Evolutionary conservation across 2,329 filamentous ascomycete species (phyloP).

Genomic region (Rachicladosporium sp.): DNA sequence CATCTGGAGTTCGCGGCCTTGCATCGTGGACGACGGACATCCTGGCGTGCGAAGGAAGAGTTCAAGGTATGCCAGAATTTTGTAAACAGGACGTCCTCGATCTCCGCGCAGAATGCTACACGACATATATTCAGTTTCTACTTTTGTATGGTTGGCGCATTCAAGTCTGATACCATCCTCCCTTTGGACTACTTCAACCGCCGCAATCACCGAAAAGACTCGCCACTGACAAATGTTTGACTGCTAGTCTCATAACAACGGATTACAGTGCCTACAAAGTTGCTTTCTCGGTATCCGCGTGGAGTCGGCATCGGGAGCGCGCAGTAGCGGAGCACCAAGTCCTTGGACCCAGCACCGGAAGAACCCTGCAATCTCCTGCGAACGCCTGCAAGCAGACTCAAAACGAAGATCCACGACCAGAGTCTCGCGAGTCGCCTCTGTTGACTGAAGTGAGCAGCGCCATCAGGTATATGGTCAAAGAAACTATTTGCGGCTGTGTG

Average conservation of each 20-base stretch:
- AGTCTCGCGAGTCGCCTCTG: no score
- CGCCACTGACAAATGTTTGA: conserved; percentile 2
- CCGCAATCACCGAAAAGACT: background rate
- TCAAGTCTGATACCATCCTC: background rate
- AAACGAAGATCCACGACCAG: no score
- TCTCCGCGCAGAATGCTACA: no score
- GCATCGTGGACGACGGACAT: no score
- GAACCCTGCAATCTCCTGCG: conserved; percentile 27
- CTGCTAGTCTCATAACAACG: conserved; percentile 7
- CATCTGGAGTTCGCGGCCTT: no score
- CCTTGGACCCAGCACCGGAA: conserved; percentile 20
- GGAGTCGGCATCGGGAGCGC: conserved; percentile 17
- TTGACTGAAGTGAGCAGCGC: conserved; percentile 3
- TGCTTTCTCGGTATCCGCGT: conserved; percentile 17
- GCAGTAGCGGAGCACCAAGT: conserved; percentile 21
- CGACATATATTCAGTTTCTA: background rate
- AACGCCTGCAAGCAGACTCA: conserved; percentile 21
- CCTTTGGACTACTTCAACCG: background rate
- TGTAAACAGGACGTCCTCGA: no score
- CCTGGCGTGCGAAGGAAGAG: no score
- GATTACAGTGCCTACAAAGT: conserved; percentile 17
- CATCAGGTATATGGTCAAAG: conserved; percentile 6
- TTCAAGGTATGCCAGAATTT: no score
- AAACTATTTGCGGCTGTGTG: conserved; percentile 16
- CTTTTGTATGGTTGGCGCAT: background rate